Percentiles rank a stretch among this genome's conserved stretches.
These are phyloP conservation scores for Fusarium denticulatum DNA, from an alignment of 2,329 filamentous ascomycete species.

Conservation along the genomic window DNA sequence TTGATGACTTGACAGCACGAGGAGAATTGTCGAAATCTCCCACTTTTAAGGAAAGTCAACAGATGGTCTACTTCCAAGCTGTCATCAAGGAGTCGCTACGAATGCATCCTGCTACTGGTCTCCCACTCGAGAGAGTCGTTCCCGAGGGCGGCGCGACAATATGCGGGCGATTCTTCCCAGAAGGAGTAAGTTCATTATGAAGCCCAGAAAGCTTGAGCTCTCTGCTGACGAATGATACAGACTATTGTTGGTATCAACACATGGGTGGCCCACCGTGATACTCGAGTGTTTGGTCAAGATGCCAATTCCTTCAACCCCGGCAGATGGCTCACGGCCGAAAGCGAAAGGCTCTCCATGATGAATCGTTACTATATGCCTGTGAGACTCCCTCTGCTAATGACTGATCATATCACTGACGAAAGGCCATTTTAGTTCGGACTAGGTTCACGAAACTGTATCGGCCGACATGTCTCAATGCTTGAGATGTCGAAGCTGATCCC, in stretches of 20 bases:
- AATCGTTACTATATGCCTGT: conserved; percentile 39
- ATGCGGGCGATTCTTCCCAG: conserved; percentile 27
- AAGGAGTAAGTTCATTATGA: conserved; percentile 9
- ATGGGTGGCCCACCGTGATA: conserved; percentile 38
- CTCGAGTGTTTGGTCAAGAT: conserved; percentile 28
- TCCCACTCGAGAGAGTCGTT: conserved; percentile 32
- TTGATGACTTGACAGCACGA: not conserved
- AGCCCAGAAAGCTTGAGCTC: fast-evolving
- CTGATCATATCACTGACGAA: not conserved
- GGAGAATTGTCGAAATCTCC: conserved; percentile 11
- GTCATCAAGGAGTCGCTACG: conserved; percentile 36
- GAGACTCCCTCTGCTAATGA: fast-evolving
- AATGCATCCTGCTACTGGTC: conserved; percentile 34
- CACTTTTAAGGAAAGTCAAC: conserved; percentile 31
- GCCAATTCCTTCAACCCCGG: conserved; percentile 28
- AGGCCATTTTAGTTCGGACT: conserved; percentile 33
- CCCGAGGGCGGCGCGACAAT: conserved; percentile 31
- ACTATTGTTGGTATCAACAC: conserved; percentile 36
- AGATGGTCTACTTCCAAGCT: conserved; percentile 36
- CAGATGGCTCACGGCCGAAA: conserved; percentile 24
- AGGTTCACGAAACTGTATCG: conserved; percentile 37
- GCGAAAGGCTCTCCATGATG: conserved; percentile 16
- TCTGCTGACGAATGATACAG: not conserved
- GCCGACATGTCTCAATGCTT: conserved; percentile 37
- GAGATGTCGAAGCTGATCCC: conserved; percentile 41